Base-by-base conservation (phyloP, 768 basidiomycete species). In the Paxillus rubicundulus region DNA sequence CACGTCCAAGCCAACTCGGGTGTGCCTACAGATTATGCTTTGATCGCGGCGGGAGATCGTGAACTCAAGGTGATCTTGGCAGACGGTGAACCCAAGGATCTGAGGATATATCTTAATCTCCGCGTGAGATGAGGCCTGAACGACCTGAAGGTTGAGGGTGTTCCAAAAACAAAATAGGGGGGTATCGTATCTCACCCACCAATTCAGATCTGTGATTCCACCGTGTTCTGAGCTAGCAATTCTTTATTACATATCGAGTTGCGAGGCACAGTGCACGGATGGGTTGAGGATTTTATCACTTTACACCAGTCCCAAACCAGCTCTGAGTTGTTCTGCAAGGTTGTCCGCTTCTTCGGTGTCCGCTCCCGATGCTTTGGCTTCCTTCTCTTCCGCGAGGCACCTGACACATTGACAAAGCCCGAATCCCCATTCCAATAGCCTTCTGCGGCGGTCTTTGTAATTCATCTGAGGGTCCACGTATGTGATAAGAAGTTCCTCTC, bases 401-500 rank as follows among this genome's bases (percentile, higher is more conserved):
- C 86, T 75, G 53, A 70, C 71, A 64, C 93, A 95, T 10, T 54
- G 58, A 61, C 93, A 95, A 46, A 73, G 61, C 2, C 77, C 88
- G 58, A 91, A 90, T 2, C 87, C 88, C 89, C 89, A 92, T 32
- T 79, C 84, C 53, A 78, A 67, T 39, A 92, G 63, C 57, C 78
- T 76, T 36, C 70, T 67, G 45, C 80, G 74, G 14, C 89, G 79
- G 45, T 69, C 72, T 20, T 70, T 70, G 59, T 54, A 56, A 33
- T 54, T 36, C n/a, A 33, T 33, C 12, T 16, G 69, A 0, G 89
- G 87, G 62, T 93, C 78, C 43, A 92, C 89, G 61, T 96, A 95
- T 0, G 86, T 83, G 50, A 92, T 81, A 2, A 81, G 52, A 21
- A 94, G 77, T 68, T 95, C 92, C 51, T 92, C 84, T 1, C 89